Evolutionary conservation across 192 early-diverging fungal genomes (phyloP).

Genomic region (Mycoemilia scoparia): DNA sequence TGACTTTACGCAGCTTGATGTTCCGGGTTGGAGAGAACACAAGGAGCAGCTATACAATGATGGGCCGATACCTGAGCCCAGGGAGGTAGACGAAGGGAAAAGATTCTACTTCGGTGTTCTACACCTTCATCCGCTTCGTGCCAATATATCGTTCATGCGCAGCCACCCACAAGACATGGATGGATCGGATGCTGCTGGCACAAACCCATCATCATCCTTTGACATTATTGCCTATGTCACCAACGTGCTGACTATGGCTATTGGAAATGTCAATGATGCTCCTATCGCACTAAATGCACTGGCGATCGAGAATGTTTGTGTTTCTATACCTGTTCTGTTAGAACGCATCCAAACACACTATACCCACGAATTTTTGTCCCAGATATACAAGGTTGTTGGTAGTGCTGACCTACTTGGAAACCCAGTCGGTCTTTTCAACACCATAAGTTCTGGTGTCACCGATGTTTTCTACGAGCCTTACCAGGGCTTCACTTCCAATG

Average conservation of each 20-base stretch:
- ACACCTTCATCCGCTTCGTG: constrained; percentile 81
- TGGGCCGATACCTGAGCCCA: constrained; percentile 47
- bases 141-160: constrained; percentile 91
- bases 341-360: constrained; percentile 76
- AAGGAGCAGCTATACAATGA: not conserved
- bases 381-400: constrained; percentile 69
- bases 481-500: constrained; percentile 89
- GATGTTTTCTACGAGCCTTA: constrained; percentile 98
- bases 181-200: not conserved
- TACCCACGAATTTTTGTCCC: constrained; percentile 74
- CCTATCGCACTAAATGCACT: constrained; percentile 79
- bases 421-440: constrained; percentile 93
- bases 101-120: constrained; percentile 90
- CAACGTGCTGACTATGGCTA: constrained; percentile 88
- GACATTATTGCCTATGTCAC: constrained; percentile 36
- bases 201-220: not conserved
- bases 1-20: constrained; percentile 72
- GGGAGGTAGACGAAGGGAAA: constrained; percentile 40
- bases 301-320: constrained; percentile 71
- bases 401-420: constrained; percentile 96
- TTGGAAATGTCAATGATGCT: constrained; percentile 92
- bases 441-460: constrained; percentile 77
- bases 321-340: constrained; percentile 49
- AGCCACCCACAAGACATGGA: constrained; percentile 29
- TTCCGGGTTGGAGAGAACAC: constrained; percentile 8